phyloP scores from a whole-genome alignment of 1,284 basidiomycete species.

The Schizophyllum amplum region DNA sequence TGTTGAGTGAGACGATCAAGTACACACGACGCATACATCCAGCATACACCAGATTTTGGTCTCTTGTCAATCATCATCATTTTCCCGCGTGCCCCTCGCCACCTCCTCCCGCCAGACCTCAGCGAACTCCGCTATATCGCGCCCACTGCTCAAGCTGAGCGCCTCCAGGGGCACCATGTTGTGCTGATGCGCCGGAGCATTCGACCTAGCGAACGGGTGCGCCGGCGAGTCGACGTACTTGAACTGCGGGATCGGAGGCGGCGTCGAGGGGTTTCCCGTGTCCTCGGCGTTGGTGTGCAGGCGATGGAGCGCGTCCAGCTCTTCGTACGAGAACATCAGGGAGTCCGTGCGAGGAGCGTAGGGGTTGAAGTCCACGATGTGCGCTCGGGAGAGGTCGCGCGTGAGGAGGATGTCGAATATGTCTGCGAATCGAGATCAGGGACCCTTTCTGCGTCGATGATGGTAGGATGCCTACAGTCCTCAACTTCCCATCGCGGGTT shows the following conservation, averaged over 20 bases:
- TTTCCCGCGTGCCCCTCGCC: constrained; percentile 23
- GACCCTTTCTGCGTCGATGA: neutral
- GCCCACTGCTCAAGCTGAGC: constrained; percentile 68
- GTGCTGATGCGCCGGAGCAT: constrained; percentile 49
- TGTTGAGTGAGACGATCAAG: too few species aligned
- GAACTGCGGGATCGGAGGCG: constrained; percentile 35
- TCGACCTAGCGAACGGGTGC: neutral
- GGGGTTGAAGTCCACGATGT: constrained; percentile 88
- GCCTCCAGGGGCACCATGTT: constrained; percentile 94
- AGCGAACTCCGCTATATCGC: constrained; percentile 67
- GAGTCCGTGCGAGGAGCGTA: constrained; percentile 82
- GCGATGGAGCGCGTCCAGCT: constrained; percentile 45
- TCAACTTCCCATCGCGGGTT: constrained; percentile 46
- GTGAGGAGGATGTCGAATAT: constrained; percentile 84
- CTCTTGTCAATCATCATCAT: neutral
- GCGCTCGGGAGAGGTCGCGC: constrained; percentile 64
- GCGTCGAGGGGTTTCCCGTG: neutral
- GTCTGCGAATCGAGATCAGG: constrained; percentile 38
- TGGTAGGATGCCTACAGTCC: constrained; percentile 53
- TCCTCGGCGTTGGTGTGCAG: constrained; percentile 8
- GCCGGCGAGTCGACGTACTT: constrained; percentile 60
- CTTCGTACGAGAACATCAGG: constrained; percentile 79
- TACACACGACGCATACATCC: too few species aligned
- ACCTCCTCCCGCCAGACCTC: constrained; percentile 57
- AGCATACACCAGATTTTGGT: too few species aligned